Evolutionary conservation across 371 early-diverging fungal genomes (phyloP).

Genomic region (Aphelidium insulamus): DNA sequence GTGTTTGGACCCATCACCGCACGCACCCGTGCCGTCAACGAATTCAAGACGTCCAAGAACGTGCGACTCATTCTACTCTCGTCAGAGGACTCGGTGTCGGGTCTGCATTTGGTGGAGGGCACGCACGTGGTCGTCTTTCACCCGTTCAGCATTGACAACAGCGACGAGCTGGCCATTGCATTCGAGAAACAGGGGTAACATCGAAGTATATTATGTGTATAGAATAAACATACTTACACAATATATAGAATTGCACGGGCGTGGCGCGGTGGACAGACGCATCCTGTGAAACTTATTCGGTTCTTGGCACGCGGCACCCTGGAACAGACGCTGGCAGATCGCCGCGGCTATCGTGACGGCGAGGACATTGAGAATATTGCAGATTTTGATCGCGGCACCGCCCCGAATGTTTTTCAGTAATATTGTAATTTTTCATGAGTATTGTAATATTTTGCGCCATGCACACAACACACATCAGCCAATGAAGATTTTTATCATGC

Average conservation of each 20-base stretch:
- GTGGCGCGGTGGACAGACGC: background rate
- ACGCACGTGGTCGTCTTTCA: background rate
- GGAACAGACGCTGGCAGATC: background rate
- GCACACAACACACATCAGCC: too few species aligned
- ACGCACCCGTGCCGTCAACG: background rate
- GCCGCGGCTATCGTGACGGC: background rate
- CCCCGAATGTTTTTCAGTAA: too few species aligned
- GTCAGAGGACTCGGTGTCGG: background rate
- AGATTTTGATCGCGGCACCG: too few species aligned
- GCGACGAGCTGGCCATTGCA: background rate
- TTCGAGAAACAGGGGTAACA: background rate
- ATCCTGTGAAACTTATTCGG: background rate
- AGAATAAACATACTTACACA: background rate
- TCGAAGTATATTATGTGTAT: background rate
- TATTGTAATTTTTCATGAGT: too few species aligned
- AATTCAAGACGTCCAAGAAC: background rate
- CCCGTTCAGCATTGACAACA: conserved; percentile 1
- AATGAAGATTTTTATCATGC: too few species aligned
- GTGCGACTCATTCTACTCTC: background rate
- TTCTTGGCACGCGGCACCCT: background rate
- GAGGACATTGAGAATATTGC: too few species aligned
- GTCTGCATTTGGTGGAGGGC: conserved; percentile 1
- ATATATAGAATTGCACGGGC: background rate
- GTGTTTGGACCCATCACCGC: background rate
- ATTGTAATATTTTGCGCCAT: too few species aligned